phyloP scores from a whole-genome alignment of 1,139 yeast species.

The Geotrichum siamense region DNA sequence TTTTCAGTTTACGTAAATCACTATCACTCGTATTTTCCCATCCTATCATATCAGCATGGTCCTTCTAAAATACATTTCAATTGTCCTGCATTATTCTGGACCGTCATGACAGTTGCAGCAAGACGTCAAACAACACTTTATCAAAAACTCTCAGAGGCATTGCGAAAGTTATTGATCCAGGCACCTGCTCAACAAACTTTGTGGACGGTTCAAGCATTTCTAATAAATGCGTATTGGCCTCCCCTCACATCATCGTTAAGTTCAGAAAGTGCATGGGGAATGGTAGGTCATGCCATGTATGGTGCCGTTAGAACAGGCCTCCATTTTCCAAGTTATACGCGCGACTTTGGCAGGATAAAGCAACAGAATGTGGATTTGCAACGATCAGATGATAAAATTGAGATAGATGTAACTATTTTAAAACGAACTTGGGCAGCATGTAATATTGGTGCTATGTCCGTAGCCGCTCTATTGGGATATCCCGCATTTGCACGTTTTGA shows the following conservation, averaged over 20 bases:
- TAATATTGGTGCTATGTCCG: slow-evolving; percentile 79
- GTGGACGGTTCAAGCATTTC: slow-evolving; percentile 86
- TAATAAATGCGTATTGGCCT: slow-evolving; percentile 90
- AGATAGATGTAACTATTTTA: neutral
- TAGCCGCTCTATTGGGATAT: slow-evolving; percentile 88
- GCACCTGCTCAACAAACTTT: slow-evolving; percentile 45
- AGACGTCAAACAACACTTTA: slow-evolving; percentile 40
- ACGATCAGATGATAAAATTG: slow-evolving; percentile 48
- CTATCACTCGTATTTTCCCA: slow-evolving; percentile 82
- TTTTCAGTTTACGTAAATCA: slow-evolving; percentile 62
- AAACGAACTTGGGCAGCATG: slow-evolving; percentile 81
- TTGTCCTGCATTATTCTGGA: slow-evolving; percentile 92
- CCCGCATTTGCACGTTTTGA: slow-evolving; percentile 81
- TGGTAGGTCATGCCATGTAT: slow-evolving; percentile 84
- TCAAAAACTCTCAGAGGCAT: neutral
- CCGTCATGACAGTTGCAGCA: slow-evolving; percentile 74
- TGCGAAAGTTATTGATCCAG: neutral
- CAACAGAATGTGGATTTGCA: slow-evolving; percentile 39
- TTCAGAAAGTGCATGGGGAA: slow-evolving; percentile 94
- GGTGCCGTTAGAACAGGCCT: slow-evolving; percentile 88
- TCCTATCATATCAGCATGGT: slow-evolving; percentile 72
- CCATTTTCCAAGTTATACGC: slow-evolving; percentile 63
- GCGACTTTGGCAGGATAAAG: slow-evolving; percentile 43
- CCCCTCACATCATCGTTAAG: slow-evolving; percentile 88
- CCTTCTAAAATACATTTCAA: slow-evolving; percentile 70